Conservation (phyloP, 495 filamentous ascomycete species). For the Opeltia flavorubescens region DNA sequence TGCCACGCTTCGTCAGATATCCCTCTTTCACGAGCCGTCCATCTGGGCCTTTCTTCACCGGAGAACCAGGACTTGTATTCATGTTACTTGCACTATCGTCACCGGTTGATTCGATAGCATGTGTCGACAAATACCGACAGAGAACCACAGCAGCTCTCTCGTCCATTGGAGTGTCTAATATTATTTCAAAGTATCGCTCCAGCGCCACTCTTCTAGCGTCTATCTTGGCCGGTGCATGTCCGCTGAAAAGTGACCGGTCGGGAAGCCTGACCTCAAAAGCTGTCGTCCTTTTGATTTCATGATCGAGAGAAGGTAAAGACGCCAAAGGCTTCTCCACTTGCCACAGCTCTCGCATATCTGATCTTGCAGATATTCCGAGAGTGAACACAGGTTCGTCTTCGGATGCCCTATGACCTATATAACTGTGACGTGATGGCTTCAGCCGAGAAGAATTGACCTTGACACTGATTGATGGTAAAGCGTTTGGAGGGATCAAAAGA, state of each 20-base stretch:
- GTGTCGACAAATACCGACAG: conserved; percentile 77
- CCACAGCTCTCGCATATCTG: conserved; percentile 73
- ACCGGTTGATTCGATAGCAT: conserved; percentile 63
- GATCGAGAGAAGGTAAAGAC: conserved; percentile 70
- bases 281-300: conserved; percentile 55
- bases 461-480: conserved; percentile 73
- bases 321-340: conserved; percentile 81
- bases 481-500: conserved; percentile 74
- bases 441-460: conserved; percentile 86
- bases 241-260: conserved; percentile 73
- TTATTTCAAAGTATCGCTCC: conserved; percentile 69
- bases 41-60: conserved; percentile 37
- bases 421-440: conserved; percentile 75
- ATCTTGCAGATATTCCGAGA: conserved; percentile 66
- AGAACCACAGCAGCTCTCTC: conserved; percentile 64
- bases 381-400: conserved; percentile 93
- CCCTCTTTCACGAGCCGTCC: conserved; percentile 67
- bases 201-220: conserved; percentile 73
- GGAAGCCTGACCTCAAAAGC: conserved; percentile 60
- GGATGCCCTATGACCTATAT: conserved; percentile 46
- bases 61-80: conserved; percentile 24
- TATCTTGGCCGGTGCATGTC: conserved; percentile 87
- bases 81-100: conserved; percentile 43
- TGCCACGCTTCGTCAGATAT: conserved; percentile 89
- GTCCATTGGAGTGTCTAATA: conserved; percentile 71